A percentile compares a stretch with the other conserved stretches of the same genome.
These are phyloP conservation scores for Pistacia atlantica DNA, from an alignment of 345 rosid species.

Conservation along the genomic window DNA sequence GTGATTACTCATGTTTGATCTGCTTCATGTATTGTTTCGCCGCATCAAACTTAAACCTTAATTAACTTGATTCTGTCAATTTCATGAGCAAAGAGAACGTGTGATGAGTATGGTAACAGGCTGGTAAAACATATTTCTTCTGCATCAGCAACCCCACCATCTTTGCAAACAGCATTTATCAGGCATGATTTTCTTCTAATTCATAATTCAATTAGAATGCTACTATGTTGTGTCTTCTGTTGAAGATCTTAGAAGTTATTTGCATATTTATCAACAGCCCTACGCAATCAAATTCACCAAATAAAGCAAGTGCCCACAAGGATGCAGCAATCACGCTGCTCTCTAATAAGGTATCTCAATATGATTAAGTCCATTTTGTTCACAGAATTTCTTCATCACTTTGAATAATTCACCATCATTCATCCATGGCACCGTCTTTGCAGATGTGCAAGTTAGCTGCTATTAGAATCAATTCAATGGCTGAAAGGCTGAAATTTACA, in stretches of 20 bases:
- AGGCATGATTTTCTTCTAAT: constrained; percentile 50
- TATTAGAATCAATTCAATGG: constrained; percentile 72
- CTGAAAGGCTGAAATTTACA: constrained; percentile 70
- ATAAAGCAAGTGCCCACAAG: constrained; percentile 86
- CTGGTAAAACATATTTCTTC: constrained; percentile 70
- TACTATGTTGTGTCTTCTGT: not conserved
- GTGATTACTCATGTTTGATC: constrained; percentile 30
- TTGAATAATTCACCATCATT: not conserved
- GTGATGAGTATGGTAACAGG: constrained; percentile 64
- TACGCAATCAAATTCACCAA: constrained; percentile 81
- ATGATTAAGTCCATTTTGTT: not conserved
- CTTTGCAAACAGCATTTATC: constrained; percentile 73
- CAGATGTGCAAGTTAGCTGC: constrained; percentile 82
- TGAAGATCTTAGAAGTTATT: not conserved
- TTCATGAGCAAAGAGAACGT: constrained; percentile 54
- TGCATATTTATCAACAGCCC: constrained; percentile 53
- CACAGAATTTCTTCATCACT: not conserved
- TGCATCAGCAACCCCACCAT: constrained; percentile 60
- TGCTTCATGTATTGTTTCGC: not conserved
- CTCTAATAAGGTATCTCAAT: constrained; percentile 62
- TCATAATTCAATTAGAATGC: constrained; percentile 12
- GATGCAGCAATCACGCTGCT: constrained; percentile 84
- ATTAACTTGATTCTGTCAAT: not conserved
- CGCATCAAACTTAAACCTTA: not conserved
- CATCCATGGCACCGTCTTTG: constrained; percentile 1